A percentile compares a stretch with the other conserved stretches of the same genome.
These are phyloP conservation scores for Fragaria ananassa DNA, from an alignment of 306 rosid genomes.

Conservation along the genomic window DNA sequence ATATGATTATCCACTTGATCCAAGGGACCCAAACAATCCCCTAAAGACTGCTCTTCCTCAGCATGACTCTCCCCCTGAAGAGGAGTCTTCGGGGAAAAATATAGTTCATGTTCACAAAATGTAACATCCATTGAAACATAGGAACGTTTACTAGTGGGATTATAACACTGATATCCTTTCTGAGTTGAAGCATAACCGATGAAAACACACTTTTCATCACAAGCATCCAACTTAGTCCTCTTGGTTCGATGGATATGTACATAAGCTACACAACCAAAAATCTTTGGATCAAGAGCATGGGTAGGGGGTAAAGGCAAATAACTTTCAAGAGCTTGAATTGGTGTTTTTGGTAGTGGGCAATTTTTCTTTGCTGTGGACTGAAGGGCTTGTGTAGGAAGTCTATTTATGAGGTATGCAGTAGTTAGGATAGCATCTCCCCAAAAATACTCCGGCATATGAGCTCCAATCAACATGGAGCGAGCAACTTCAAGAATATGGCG, in stretches of 20 bases:
- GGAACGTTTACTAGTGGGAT: background rate
- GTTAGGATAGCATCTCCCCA: background rate
- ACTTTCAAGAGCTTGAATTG: background rate
- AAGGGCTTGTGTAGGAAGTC: background rate
- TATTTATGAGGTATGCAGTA: background rate
- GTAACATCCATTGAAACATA: background rate
- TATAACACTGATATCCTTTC: background rate
- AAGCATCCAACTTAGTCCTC: background rate
- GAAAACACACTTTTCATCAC: background rate
- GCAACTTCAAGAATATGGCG: background rate
- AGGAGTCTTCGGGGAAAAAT: background rate
- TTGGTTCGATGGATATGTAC: background rate
- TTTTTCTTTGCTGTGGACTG: background rate
- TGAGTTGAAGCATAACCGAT: background rate
- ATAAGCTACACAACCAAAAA: background rate
- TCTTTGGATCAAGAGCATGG: background rate
- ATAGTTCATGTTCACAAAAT: background rate
- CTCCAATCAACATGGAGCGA: background rate
- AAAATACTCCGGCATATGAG: background rate
- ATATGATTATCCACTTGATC: too few species aligned
- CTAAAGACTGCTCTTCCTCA: background rate
- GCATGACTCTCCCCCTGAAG: background rate
- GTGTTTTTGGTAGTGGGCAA: background rate
- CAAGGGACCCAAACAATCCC: background rate
- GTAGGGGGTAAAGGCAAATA: background rate